phyloP scores from a whole-genome alignment of 208 protist species.

The Trypanosoma mega region DNA sequence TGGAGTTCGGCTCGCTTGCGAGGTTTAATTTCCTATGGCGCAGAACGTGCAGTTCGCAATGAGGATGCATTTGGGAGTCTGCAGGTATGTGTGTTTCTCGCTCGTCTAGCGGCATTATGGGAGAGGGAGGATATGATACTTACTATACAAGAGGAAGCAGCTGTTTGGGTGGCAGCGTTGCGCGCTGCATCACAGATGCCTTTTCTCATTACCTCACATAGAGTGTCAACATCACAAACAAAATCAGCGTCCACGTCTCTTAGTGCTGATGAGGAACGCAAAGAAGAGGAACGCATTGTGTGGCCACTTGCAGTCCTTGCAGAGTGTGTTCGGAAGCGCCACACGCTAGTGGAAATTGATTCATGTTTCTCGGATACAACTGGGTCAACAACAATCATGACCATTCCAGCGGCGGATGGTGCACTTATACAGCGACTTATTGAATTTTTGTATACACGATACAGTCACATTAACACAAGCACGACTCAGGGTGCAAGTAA shows the following conservation, averaged over 20 bases:
- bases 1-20: conserved; percentile 15
- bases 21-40: conserved; percentile 13
- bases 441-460: no score
- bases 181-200: conserved; percentile 7
- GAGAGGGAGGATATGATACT: neutral
- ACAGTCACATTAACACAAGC: no score
- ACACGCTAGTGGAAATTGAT: conserved; percentile 9
- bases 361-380: no score
- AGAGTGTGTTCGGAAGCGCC: conserved; percentile 6
- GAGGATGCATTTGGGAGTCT: conserved; percentile 35
- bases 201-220: no score
- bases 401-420: no score
- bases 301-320: conserved; percentile 13
- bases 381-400: no score
- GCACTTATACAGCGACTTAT: no score
- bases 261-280: no score
- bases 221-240: no score
- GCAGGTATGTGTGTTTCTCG: conserved; percentile 29
- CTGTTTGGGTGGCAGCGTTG: conserved; percentile 14
- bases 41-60: conserved; percentile 14
- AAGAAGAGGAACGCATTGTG: conserved; percentile 18
- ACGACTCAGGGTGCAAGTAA: no score
- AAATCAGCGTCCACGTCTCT: no score
- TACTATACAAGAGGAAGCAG: conserved; percentile 18
- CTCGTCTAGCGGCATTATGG: conserved; percentile 8